phyloP scores from a whole-genome alignment of 2,329 filamentous ascomycete species.

The Exophiala spinifera region DNA sequence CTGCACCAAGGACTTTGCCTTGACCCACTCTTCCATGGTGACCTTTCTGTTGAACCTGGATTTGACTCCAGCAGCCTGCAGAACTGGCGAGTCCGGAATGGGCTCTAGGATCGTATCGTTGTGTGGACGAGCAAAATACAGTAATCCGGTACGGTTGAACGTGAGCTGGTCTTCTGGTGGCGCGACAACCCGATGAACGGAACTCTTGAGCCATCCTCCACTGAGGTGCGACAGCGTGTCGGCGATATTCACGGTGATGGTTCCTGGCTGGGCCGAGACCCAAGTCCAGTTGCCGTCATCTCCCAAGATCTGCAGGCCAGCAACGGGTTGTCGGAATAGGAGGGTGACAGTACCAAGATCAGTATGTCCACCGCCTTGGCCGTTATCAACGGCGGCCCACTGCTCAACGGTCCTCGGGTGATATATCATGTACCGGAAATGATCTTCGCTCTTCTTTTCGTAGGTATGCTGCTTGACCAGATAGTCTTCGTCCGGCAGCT shows the following conservation, averaged over 20 bases:
- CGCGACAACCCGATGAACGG: constrained; percentile 48
- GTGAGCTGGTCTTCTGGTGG: constrained; percentile 49
- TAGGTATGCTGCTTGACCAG: constrained; percentile 57
- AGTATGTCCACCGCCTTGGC: constrained; percentile 51
- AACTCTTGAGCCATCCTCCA: constrained; percentile 51
- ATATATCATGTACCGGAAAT: constrained; percentile 61
- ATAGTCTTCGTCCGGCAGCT: constrained; percentile 57
- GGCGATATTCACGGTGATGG: constrained; percentile 51
- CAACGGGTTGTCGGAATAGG: constrained; percentile 57
- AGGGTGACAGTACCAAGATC: constrained; percentile 56
- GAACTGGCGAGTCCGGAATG: constrained; percentile 33
- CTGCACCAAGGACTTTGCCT: constrained; percentile 39
- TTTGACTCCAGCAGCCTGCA: constrained; percentile 32
- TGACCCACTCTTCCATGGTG: constrained; percentile 48
- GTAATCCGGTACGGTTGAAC: constrained; percentile 42
- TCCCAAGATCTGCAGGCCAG: constrained; percentile 53
- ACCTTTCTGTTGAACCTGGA: constrained; percentile 41
- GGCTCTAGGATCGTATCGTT: constrained; percentile 41
- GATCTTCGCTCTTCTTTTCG: constrained; percentile 55
- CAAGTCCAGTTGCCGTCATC: constrained; percentile 47
- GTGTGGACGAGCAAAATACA: constrained; percentile 49
- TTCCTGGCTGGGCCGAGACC: constrained; percentile 45
- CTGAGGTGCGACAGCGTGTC: constrained; percentile 49
- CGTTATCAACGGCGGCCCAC: constrained; percentile 41
- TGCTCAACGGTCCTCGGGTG: constrained; percentile 48